Percentiles rank a stretch among this genome's conserved stretches.
Conservation (phyloP, 345 rosid species). For the Syzygium aromaticum region DNA sequence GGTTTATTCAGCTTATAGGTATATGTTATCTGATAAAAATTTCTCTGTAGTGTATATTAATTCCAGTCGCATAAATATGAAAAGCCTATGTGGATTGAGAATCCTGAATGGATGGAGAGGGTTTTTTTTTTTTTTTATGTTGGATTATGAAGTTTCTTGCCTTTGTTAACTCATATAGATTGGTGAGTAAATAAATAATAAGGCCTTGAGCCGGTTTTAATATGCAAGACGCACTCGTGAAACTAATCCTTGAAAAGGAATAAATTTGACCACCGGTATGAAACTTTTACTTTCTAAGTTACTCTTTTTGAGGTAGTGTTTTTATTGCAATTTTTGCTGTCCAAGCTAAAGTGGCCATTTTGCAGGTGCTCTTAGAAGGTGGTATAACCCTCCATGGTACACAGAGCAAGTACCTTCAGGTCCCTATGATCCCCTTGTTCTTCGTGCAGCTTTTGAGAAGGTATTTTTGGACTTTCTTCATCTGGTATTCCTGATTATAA, state of each 20-base stretch:
- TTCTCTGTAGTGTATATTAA: background rate
- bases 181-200: background rate
- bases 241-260: background rate
- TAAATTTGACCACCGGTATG: background rate
- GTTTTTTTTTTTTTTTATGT: background rate
- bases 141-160: background rate
- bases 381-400: conserved; percentile 97
- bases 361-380: conserved; percentile 50
- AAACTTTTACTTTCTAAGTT: background rate
- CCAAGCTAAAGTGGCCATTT: background rate
- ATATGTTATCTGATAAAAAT: background rate
- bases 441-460: conserved; percentile 70
- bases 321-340: background rate
- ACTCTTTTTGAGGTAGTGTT: background rate
- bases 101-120: background rate
- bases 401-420: conserved; percentile 60
- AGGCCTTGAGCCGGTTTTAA: background rate
- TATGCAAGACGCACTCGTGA: background rate
- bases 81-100: background rate
- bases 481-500: background rate
- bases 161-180: background rate
- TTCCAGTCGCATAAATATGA: background rate
- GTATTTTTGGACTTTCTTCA: conserved; percentile 19
- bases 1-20: background rate
- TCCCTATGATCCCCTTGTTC: conserved; percentile 75